Base-by-base conservation (phyloP, 108 stramenopile species). In the Halocafeteria seosinensis region DNA sequence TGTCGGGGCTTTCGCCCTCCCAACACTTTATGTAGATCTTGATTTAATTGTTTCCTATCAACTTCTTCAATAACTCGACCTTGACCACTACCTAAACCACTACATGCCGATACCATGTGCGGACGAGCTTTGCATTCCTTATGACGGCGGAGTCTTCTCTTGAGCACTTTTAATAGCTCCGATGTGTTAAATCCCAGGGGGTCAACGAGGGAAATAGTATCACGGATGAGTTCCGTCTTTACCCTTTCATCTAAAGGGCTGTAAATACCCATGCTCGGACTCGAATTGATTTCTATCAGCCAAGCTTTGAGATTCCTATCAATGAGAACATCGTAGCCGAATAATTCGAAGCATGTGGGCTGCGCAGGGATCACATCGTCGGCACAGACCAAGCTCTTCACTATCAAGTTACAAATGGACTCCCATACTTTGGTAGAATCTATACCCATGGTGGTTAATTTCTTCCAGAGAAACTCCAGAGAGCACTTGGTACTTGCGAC, bases 321-420 rank as follows among this genome's bases (percentile, higher is more conserved):
- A 42, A 78, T 24, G 23, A 78, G 75, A 3, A 78, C 66, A 65
- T 78, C 77, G 67, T 74, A 78, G 28, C 77, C 77, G 38, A 76
- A 78, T 1, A 78, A 50, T 37, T 78, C 77, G 50, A 81, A 81
- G 33, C 29, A 13, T 38, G 42, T 81, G 33, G 79, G 83, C 64
- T 86, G 85, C 32, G 71, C 31, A 9, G 79, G 76, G 33, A 88
- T 78, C 31, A 72, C 59, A 28, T 82, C 78, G 55, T 84, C 84
- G 27, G 73, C 70, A 30, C 76, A 73, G 36, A 82, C 75, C 38
- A 87, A 66, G 8, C 81, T 70, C 57, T 85, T 87, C 24, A 80
- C 55, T 0, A 81, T 51, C 0, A 79, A 34, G 24, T 23, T 27
- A 21, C 34, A 32, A n/a, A 81, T 75, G 0, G 26, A 42, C 13